Conservation (phyloP, 2,329 filamentous ascomycete genomes). For the Byssochlamys sp. region DNA sequence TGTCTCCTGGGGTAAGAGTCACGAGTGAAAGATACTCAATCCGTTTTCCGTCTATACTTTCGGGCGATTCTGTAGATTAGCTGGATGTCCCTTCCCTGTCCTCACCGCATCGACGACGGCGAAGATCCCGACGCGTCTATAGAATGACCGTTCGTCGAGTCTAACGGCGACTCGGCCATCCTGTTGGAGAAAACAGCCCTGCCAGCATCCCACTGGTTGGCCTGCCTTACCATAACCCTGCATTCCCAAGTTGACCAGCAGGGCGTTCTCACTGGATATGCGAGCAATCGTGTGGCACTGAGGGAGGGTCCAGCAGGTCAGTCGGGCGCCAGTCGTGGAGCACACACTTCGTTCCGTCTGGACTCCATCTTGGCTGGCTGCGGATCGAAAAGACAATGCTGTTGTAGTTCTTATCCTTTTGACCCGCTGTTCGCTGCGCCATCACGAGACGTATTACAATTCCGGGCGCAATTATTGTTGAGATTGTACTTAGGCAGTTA, state of each 20-base stretch:
- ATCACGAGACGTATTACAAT: background rate
- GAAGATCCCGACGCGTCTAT: conserved; percentile 11
- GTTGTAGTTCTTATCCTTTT: background rate
- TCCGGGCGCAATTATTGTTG: background rate
- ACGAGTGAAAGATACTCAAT: background rate
- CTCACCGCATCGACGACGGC: conserved; percentile 24
- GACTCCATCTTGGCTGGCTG: background rate
- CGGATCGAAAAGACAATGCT: background rate
- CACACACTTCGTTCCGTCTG: background rate
- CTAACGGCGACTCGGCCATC: background rate
- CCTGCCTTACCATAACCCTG: background rate
- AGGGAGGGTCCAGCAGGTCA: background rate
- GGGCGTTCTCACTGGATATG: background rate
- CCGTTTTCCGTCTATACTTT: background rate
- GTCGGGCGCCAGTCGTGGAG: background rate
- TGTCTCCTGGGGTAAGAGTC: background rate
- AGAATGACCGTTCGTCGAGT: background rate
- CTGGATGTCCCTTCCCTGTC: conserved; percentile 9
- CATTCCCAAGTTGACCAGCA: background rate
- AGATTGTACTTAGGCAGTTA: background rate
- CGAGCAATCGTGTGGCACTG: background rate
- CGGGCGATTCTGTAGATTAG: background rate
- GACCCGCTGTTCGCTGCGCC: background rate
- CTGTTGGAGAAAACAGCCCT: background rate
- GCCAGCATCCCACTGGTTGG: background rate